Evolutionary conservation across 106 monocot species (phyloP), one percentile per base, ranked within the genome.

Genomic region (Amphibolis antarctica): DNA sequence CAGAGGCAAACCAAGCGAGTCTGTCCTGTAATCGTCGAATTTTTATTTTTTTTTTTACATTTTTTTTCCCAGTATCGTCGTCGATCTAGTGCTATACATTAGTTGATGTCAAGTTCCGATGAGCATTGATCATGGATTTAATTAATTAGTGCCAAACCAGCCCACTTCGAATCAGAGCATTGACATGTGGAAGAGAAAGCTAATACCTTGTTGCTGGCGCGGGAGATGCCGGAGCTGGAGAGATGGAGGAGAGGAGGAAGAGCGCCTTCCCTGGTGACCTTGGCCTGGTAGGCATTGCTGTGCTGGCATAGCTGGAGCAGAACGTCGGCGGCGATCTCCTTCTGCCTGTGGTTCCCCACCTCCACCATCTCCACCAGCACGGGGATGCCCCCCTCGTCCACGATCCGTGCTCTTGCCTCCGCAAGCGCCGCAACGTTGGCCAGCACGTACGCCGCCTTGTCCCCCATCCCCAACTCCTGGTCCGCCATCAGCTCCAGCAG

Each of bases 401-500:
- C 85, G 42, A 82, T 69, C 25, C 74, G 74, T 30, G 43, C 36
- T 52, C 61, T 69, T 18, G 81, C 89, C 70, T 78, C 85, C 48
- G 62, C 61, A 17, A 85, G 24, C 19, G 52, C 62, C n/a, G 36
- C 21, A 42, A 64, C 44, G 22, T 20, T 18, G 54, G 67, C 24
- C 56, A 92, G 53, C 18, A 92, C 92, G 71, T 69, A 80, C 9
- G 76, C 88, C 15, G 92, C 87, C 72, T 92, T 92, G 55, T 92
- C 92, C 55, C 87, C 82, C 92, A 92, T 85, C 42, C 84, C 85
- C 1, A 77, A 78, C 42, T 92, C 88, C 48, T 78, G 63, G 42
- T 92, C 88, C 25, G 92, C 74, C 92, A 92, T 87, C 49, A 88
- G 59, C 55, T 92, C 92, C 45, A 92, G 80, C 64, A 92, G 72